Conservation (phyloP, 2,329 filamentous ascomycete genomes). For the Geoglossum cookeanum region DNA sequence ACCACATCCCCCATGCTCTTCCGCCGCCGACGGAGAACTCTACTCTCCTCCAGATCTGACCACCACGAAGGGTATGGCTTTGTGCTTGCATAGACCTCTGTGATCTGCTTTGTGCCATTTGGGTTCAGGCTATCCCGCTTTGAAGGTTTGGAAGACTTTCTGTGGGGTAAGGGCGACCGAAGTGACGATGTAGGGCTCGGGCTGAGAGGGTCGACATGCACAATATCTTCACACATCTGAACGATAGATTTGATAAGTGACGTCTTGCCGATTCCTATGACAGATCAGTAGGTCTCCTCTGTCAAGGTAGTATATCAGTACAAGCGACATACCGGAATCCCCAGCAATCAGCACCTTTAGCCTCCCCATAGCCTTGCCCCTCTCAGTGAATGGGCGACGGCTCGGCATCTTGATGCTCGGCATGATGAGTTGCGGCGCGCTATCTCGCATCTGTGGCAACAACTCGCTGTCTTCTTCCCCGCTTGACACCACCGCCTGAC, state of each 20-base stretch:
- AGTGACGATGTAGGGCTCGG: slow-evolving; percentile 13
- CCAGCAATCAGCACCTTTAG: slow-evolving; percentile 82
- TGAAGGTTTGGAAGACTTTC: slow-evolving; percentile 9
- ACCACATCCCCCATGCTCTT: slow-evolving; percentile 59
- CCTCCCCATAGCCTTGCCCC: slow-evolving; percentile 64
- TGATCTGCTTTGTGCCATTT: slow-evolving; percentile 23
- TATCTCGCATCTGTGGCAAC: slow-evolving; percentile 18
- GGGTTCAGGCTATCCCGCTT: slow-evolving; percentile 6
- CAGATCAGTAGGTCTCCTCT: slow-evolving; percentile 7
- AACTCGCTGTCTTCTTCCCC: slow-evolving; percentile 33
- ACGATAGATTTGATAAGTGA: slow-evolving; percentile 77
- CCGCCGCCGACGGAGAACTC: slow-evolving; percentile 34
- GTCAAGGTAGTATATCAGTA: slow-evolving; percentile 9
- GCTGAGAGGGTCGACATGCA: slow-evolving; percentile 61
- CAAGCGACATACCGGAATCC: slow-evolving; percentile 37
- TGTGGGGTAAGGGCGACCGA: slow-evolving; percentile 1
- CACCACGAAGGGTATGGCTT: slow-evolving; percentile 81
- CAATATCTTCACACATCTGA: slow-evolving; percentile 74
- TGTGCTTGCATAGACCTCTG: slow-evolving; percentile 61
- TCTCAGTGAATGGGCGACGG: slow-evolving; percentile 74
- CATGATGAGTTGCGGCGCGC: slow-evolving; percentile 77
- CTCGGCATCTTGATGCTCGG: slow-evolving; percentile 83
- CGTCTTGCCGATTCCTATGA: slow-evolving; percentile 63
- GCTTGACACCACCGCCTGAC: slow-evolving; percentile 34
- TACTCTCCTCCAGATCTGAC: slow-evolving; percentile 54